phyloP scores from a whole-genome alignment of 768 basidiomycete species.

The Crassisporium funariophilum region DNA sequence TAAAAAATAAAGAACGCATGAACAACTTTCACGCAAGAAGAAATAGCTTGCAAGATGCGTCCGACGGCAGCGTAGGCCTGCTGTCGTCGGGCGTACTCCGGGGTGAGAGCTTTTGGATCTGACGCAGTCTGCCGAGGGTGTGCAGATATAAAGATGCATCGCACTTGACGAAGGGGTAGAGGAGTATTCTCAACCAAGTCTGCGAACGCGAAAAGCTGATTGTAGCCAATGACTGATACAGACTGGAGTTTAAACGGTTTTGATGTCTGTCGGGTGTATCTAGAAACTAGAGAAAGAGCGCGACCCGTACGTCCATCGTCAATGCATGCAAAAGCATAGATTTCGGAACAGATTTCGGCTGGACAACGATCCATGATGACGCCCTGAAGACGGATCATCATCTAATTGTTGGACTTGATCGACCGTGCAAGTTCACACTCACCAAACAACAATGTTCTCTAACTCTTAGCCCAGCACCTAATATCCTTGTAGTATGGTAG shows the following conservation, averaged over 20 bases:
- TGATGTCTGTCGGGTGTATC: slow-evolving; percentile 28
- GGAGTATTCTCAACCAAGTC: slow-evolving; percentile 24
- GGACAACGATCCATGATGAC: slow-evolving; percentile 19
- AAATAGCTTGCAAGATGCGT: slow-evolving; percentile 19
- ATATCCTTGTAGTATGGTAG: too few relatives aligned
- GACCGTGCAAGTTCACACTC: too few relatives aligned
- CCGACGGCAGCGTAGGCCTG: slow-evolving; percentile 17
- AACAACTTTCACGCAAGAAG: slow-evolving; percentile 16
- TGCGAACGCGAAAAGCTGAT: slow-evolving; percentile 30
- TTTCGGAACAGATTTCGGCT: slow-evolving; percentile 18
- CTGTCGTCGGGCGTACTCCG: slow-evolving; percentile 17
- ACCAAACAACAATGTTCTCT: too few relatives aligned
- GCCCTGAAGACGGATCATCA: background rate
- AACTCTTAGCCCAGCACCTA: too few relatives aligned
- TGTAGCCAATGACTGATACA: slow-evolving; percentile 27
- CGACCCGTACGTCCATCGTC: slow-evolving; percentile 39
- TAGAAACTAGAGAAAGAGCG: slow-evolving; percentile 38
- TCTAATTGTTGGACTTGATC: too few relatives aligned
- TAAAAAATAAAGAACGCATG: slow-evolving; percentile 25
- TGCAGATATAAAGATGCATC: slow-evolving; percentile 22
- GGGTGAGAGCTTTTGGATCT: slow-evolving; percentile 15
- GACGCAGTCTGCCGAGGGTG: slow-evolving; percentile 18
- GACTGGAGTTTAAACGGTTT: slow-evolving; percentile 30
- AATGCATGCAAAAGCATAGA: slow-evolving; percentile 34
- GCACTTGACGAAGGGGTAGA: slow-evolving; percentile 14